Percentiles rank a stretch among this genome's conserved stretches.
phyloP scores from a whole-genome alignment of 495 filamentous ascomycete genomes.

The Beverwykella pulmonaria region DNA sequence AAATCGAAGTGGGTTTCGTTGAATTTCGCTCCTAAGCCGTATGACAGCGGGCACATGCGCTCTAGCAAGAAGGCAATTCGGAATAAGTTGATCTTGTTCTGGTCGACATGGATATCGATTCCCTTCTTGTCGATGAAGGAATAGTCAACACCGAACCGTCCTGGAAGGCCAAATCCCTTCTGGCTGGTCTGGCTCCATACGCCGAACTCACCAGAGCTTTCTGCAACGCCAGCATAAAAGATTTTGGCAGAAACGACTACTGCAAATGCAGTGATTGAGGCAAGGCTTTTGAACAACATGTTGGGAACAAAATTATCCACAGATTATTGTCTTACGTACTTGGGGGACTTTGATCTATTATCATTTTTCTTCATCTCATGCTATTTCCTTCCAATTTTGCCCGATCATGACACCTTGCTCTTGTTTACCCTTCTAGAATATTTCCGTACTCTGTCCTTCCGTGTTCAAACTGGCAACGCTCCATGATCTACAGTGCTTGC shows the following conservation, averaged over 20 bases:
- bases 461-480: constrained; percentile 8
- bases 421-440: constrained; percentile 1
- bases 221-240: constrained; percentile 58
- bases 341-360: not conserved
- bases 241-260: constrained; percentile 52
- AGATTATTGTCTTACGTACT: not conserved
- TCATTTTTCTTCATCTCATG: not conserved
- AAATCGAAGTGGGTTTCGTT: constrained; percentile 56
- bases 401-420: not conserved
- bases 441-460: not conserved
- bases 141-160: constrained; percentile 56
- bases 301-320: not conserved
- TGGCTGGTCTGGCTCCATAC: constrained; percentile 49
- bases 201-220: constrained; percentile 58
- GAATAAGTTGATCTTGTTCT: constrained; percentile 56
- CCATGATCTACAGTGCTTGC: constrained; percentile 5
- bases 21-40: constrained; percentile 55
- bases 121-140: constrained; percentile 53
- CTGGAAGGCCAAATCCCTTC: constrained; percentile 53
- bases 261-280: constrained; percentile 35
- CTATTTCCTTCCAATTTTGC: not conserved
- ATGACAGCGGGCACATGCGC: constrained; percentile 55
- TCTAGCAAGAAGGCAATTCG: constrained; percentile 58
- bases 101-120: constrained; percentile 53
- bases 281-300: constrained; percentile 35